phyloP scores from a whole-genome alignment of 768 basidiomycete genomes.

The Suillus spraguei region DNA sequence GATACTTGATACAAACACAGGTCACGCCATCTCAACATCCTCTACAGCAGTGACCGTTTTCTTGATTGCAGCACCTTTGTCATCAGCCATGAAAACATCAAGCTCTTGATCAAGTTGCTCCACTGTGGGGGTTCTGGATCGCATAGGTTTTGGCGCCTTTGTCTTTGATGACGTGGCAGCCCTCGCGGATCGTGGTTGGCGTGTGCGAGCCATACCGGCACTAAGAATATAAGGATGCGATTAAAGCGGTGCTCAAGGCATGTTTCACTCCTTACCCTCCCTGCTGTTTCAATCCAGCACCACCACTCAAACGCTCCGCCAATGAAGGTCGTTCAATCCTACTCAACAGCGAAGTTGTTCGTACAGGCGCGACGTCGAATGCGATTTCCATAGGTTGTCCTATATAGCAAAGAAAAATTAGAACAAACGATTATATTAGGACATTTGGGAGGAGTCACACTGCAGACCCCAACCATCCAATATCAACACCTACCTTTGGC shows the following conservation, averaged over 20 bases:
- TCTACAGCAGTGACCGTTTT: conserved; percentile 26
- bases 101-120: conserved; percentile 88
- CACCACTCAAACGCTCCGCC: conserved; percentile 59
- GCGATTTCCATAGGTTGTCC: conserved; percentile 79
- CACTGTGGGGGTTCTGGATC: conserved; percentile 67
- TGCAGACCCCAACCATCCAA: not conserved
- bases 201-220: conserved; percentile 48
- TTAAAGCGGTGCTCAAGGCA: not conserved
- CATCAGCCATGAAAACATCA: conserved; percentile 82
- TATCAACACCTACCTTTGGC: conserved; percentile 69
- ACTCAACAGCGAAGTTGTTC: conserved; percentile 65
- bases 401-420: conserved; percentile 30
- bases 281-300: conserved; percentile 34
- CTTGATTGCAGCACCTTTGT: conserved; percentile 28
- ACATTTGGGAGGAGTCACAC: conserved; percentile 3
- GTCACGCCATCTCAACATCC: conserved; percentile 59
- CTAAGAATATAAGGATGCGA: conserved; percentile 11
- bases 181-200: conserved; percentile 29
- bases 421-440: conserved; percentile 13
- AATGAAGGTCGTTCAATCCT: conserved; percentile 78
- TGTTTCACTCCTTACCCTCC: conserved; percentile 19
- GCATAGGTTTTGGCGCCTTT: conserved; percentile 33
- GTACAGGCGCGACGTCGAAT: conserved; percentile 53
- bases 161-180: conserved; percentile 17
- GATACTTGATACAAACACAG: not conserved